These are phyloP conservation scores for Cordyceps militaris DNA, from an alignment of 2,329 filamentous ascomycete genomes.

Conservation along the genomic window DNA sequence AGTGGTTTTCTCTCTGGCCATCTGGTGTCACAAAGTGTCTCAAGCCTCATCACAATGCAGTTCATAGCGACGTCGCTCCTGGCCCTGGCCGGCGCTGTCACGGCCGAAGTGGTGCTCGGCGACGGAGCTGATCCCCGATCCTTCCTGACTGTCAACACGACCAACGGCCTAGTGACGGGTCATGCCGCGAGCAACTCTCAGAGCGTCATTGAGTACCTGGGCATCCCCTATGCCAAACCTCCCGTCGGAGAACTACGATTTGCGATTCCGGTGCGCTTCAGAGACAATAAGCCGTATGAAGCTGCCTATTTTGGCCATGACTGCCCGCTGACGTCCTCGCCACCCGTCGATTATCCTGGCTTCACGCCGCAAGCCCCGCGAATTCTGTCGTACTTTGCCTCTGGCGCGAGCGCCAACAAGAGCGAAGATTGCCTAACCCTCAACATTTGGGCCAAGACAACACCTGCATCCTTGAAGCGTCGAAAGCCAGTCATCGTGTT, in stretches of 20 bases:
- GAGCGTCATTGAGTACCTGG: slow-evolving; percentile 31
- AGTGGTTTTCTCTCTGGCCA: neutral
- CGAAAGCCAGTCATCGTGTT: slow-evolving; percentile 33
- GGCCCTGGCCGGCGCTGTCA: neutral
- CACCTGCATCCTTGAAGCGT: slow-evolving; percentile 27
- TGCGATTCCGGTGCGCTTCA: slow-evolving; percentile 25
- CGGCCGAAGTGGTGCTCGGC: neutral
- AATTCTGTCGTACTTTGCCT: slow-evolving; percentile 19
- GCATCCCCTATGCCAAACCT: slow-evolving; percentile 33
- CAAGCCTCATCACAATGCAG: neutral
- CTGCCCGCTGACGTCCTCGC: slow-evolving; percentile 21
- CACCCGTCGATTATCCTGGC: slow-evolving; percentile 20
- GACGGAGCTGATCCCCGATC: neutral
- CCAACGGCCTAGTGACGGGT: slow-evolving; percentile 28
- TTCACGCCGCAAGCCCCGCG: slow-evolving; percentile 26
- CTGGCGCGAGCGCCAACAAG: slow-evolving; percentile 19
- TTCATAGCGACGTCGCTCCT: neutral
- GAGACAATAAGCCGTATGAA: slow-evolving; percentile 13
- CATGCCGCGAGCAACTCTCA: slow-evolving; percentile 23
- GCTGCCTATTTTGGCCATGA: slow-evolving; percentile 23
- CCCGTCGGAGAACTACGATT: slow-evolving; percentile 32
- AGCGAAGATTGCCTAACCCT: slow-evolving; percentile 33
- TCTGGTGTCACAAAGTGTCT: neutral
- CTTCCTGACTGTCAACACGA: slow-evolving; percentile 22
- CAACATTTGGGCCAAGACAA: slow-evolving; percentile 33